Base-by-base conservation (phyloP, 2,329 filamentous ascomycete species). In the Epichloe typhina region DNA sequence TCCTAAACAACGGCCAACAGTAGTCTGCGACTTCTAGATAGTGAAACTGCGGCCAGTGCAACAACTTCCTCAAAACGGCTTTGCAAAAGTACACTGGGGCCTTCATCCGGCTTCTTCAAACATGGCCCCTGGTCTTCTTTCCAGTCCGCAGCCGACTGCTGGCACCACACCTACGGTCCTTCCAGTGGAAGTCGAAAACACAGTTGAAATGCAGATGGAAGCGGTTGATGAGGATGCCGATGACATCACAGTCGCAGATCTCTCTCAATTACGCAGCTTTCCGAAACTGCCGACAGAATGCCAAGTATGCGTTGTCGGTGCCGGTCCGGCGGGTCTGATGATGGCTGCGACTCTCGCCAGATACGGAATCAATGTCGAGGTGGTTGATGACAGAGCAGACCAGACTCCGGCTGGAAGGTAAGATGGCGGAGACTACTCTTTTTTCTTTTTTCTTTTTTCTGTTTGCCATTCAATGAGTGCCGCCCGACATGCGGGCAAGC, bases 381-480 rank as follows among this genome's bases (percentile, higher is more conserved):
- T 88, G 43, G 71, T 88, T 46, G 85, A 88, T 66, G 82, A 88
- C 61, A 71, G 84, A 55, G 70, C 77, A 36, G 77, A 84, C 58
- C 79, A 79, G 59, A 89, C 85, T 1, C 72, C 78, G 5, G 82
- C 82, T 8, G 84, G 84, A 61, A 68, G 69, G 69, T 71, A 67
- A 61, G 56, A 41, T 36, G 4, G 8, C 40, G 17, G 7, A 13
- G n/a, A 21, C 8, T 38, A 3, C 11, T 2, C 3, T 17, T 31
- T 11, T 31, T 15, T 26, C 3, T 17, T 31, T 11, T 31, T 15
- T 26, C 7, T 31, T 23, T 2, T 26, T 26, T 7, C 37, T 7
- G 5, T 23, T 38, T n/a, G 3, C 11, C 11, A 6, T 6, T 6
- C 45, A 47, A 4, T 19, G 35, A 37, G 26, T 31, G 33, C 31